These are phyloP conservation scores for Citrus mangshanensis DNA, from an alignment of 345 rosid genomes.

Conservation along the genomic window DNA sequence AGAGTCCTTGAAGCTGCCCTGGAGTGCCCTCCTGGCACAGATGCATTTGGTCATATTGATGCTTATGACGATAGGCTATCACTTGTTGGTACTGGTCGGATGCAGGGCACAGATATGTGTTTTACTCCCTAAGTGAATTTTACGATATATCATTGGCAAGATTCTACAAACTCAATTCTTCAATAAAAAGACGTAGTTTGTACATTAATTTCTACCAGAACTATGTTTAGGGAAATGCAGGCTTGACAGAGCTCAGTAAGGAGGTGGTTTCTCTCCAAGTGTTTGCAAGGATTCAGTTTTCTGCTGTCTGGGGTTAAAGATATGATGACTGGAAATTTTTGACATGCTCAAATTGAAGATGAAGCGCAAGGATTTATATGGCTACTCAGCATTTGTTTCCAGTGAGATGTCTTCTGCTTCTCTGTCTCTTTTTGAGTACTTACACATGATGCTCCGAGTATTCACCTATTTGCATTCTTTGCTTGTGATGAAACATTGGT, in stretches of 20 bases:
- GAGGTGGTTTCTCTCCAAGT: neutral
- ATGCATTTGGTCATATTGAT: constrained; percentile 75
- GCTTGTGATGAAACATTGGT: neutral
- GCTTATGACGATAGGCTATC: constrained; percentile 63
- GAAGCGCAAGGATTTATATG: neutral
- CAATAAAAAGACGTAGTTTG: neutral
- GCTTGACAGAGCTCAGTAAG: constrained; percentile 1
- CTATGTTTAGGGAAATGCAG: constrained; percentile 3
- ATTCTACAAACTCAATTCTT: neutral
- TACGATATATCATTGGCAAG: neutral
- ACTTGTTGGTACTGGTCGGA: constrained; percentile 58
- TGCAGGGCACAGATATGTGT: constrained; percentile 48
- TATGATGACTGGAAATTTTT: neutral
- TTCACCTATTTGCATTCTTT: neutral
- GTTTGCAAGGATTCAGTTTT: neutral
- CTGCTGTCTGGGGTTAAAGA: neutral
- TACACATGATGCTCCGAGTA: neutral
- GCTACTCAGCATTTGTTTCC: neutral
- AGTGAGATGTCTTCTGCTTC: neutral
- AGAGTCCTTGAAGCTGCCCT: constrained; percentile 82
- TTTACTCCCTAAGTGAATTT: constrained; percentile 23
- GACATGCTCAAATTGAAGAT: neutral
- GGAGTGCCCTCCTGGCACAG: constrained; percentile 83
- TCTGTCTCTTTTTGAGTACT: neutral
- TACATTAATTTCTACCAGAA: constrained; percentile 1